Evolutionary conservation across 257 asterid species (phyloP).

Genomic region (Penstemon davidsonii): DNA sequence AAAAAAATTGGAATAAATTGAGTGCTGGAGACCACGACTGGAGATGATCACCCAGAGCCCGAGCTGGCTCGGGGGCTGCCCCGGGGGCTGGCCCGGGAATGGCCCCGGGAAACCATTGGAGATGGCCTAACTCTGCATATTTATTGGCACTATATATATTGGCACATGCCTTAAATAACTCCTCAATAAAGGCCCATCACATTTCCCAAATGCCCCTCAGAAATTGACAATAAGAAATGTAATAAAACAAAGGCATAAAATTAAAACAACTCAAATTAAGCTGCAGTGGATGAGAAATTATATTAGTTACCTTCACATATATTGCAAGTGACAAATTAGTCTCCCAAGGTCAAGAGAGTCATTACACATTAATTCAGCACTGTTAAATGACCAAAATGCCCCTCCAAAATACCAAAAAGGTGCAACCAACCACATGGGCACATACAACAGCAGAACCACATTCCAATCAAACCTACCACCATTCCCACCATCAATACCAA

Average conservation of each 20-base stretch:
- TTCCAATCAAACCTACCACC: conserved; percentile 17
- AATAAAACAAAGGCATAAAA: conserved; percentile 2
- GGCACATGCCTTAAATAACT: conserved; percentile 29
- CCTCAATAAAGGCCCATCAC: not conserved
- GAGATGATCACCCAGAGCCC: too few species aligned
- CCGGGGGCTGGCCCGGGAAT: too few species aligned
- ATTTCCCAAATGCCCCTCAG: conserved; percentile 23
- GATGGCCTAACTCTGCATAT: not conserved
- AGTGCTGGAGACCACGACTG: too few species aligned
- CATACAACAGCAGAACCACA: conserved; percentile 33
- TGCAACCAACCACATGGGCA: conserved; percentile 32
- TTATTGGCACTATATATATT: not conserved
- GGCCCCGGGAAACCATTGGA: too few species aligned
- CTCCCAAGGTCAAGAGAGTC: not conserved
- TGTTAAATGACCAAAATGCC: conserved; percentile 39
- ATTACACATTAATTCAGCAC: not conserved
- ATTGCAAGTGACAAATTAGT: conserved; percentile 9
- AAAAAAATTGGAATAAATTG: too few species aligned
- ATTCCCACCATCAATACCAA: conserved; percentile 2
- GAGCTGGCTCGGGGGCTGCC: too few species aligned
- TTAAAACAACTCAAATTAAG: not conserved
- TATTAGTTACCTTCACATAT: not conserved
- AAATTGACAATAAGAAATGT: not conserved
- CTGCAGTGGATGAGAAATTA: not conserved
- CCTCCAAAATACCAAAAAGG: conserved; percentile 32